These are phyloP conservation scores for Begonia fuchsioides DNA, from an alignment of 306 rosid genomes.

Conservation along the genomic window DNA sequence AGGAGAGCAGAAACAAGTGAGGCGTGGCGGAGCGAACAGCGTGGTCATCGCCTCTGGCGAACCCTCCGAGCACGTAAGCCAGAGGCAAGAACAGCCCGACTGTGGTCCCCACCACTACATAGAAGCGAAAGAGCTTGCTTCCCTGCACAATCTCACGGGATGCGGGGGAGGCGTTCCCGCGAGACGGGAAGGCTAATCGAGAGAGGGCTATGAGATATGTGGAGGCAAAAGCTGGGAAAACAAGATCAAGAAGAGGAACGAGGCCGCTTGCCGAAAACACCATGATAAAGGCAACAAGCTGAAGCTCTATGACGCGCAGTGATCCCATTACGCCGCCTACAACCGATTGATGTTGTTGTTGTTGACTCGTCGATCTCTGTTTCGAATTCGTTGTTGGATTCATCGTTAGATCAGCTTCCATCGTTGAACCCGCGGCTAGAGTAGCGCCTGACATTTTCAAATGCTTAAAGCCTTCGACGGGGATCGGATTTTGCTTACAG, in stretches of 20 bases:
- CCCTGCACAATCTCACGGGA: constrained; percentile 39
- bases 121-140: constrained; percentile 31
- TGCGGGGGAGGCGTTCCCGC: background rate
- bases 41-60: constrained; percentile 69
- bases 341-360: constrained; percentile 2
- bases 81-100: constrained; percentile 64
- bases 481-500: too few relatives aligned
- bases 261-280: constrained; percentile 83
- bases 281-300: constrained; percentile 70
- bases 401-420: too few relatives aligned
- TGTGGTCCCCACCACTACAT: constrained; percentile 49
- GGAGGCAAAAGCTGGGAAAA: constrained; percentile 51
- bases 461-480: too few relatives aligned
- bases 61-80: constrained; percentile 76
- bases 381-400: too few relatives aligned
- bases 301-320: constrained; percentile 64
- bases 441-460: too few relatives aligned
- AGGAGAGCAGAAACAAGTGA: constrained; percentile 55
- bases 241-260: constrained; percentile 47
- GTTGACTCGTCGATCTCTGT: too few relatives aligned
- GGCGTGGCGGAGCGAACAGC: constrained; percentile 75
- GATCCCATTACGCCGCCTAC: constrained; percentile 60
- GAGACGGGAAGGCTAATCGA: constrained; percentile 47
- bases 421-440: too few relatives aligned
- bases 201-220: constrained; percentile 49